These are phyloP conservation scores for Diaporthe longicolla DNA, from an alignment of 2,329 filamentous ascomycete species.

Conservation along the genomic window DNA sequence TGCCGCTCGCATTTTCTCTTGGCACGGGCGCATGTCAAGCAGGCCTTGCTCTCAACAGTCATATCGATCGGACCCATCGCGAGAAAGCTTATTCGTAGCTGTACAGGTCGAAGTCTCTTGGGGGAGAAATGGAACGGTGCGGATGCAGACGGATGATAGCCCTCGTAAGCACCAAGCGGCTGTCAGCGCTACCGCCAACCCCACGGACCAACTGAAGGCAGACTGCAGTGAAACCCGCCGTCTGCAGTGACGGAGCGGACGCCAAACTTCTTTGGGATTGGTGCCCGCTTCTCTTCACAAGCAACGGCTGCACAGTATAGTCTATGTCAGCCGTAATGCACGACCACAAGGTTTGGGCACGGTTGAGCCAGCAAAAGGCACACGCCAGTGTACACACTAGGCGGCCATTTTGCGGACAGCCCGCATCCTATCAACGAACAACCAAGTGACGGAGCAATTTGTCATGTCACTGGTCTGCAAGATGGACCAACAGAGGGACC, in stretches of 20 bases:
- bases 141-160: slow-evolving; percentile 1
- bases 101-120: background rate
- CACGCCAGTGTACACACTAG: no score
- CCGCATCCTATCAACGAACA: background rate
- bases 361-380: background rate
- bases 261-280: slow-evolving; percentile 14
- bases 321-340: slow-evolving; percentile 6
- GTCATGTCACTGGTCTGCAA: background rate
- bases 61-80: slow-evolving; percentile 24
- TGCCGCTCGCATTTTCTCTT: slow-evolving; percentile 47
- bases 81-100: background rate
- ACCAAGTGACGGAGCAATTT: background rate
- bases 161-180: slow-evolving; percentile 6
- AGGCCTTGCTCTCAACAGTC: slow-evolving; percentile 45
- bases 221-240: background rate
- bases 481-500: background rate
- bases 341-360: background rate
- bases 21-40: slow-evolving; percentile 44
- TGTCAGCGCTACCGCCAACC: background rate
- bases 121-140: background rate
- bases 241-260: slow-evolving; percentile 7
- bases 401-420: background rate
- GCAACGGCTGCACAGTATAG: background rate
- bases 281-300: slow-evolving; percentile 18
- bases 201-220: background rate